Evolutionary conservation across 108 stramenopile species (phyloP).

Genomic region (Cylindrotheca fusiformis): DNA sequence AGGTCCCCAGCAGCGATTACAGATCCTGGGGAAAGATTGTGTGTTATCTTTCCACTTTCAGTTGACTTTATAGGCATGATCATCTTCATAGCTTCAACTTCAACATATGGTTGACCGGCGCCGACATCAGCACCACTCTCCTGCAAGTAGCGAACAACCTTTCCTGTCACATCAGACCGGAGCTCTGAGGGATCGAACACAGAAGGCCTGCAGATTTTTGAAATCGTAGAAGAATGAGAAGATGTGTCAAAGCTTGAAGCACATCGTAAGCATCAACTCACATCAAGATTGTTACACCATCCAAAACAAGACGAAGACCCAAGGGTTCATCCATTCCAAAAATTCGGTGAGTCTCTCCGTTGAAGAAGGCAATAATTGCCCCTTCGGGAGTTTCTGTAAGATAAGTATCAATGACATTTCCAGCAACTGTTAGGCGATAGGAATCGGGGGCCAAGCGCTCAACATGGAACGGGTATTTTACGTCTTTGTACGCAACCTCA

Average conservation of each 20-base stretch:
- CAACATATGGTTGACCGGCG: conserved; percentile 90
- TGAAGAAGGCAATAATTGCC: conserved; percentile 89
- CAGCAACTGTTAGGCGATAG: conserved; percentile 75
- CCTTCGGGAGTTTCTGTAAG: conserved; percentile 89
- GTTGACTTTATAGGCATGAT: conserved; percentile 94
- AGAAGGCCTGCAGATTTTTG: conserved; percentile 63
- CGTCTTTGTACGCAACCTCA: conserved; percentile 91
- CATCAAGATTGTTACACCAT: conserved; percentile 85
- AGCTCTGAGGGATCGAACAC: conserved; percentile 97
- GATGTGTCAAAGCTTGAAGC: not conserved
- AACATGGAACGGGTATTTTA: conserved; percentile 91
- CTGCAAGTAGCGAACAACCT: conserved; percentile 97
- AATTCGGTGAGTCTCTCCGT: conserved; percentile 90
- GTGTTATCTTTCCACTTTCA: conserved; percentile 93
- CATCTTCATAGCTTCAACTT: conserved; percentile 97
- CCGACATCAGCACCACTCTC: conserved; percentile 89
- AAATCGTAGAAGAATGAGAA: not conserved
- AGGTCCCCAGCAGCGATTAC: conserved; percentile 96
- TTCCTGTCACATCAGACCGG: conserved; percentile 96
- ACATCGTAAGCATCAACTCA: conserved; percentile 31
- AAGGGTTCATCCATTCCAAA: conserved; percentile 95
- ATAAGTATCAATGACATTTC: conserved; percentile 63
- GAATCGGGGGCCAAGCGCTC: conserved; percentile 78
- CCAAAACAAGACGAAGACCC: conserved; percentile 87
- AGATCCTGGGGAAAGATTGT: conserved; percentile 89